Conservation (phyloP, 805 yeast species). For the Danielia reshetovae region DNA sequence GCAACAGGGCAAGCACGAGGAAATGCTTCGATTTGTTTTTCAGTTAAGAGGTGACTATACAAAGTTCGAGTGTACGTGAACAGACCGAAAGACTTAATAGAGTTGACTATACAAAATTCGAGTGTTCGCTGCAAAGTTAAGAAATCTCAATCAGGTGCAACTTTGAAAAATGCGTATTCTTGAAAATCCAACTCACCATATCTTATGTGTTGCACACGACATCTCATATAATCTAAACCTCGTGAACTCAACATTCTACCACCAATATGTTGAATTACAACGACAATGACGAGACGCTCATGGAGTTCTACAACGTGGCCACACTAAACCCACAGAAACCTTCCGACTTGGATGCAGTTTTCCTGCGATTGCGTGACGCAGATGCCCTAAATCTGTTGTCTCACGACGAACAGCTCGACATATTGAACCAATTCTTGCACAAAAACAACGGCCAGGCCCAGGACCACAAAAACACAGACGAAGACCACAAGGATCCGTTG, state of each 20-base stretch:
- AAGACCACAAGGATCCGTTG: conserved; percentile 33
- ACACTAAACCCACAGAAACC: conserved; percentile 23
- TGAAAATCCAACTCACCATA: too few species aligned
- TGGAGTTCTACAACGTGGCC: conserved; percentile 27
- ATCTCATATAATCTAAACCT: too few species aligned
- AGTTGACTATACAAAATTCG: too few species aligned
- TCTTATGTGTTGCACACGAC: neutral
- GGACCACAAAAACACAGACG: conserved; percentile 12
- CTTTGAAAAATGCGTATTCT: too few species aligned
- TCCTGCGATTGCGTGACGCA: conserved; percentile 7
- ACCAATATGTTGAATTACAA: conserved; percentile 28
- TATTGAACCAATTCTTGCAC: conserved; percentile 25
- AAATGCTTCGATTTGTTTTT: too few species aligned
- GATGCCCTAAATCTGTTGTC: conserved; percentile 19
- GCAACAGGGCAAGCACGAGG: too few species aligned
- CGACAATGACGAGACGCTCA: conserved; percentile 24
- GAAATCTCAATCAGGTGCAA: too few species aligned
- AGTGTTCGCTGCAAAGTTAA: too few species aligned
- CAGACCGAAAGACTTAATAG: too few species aligned
- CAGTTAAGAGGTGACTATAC: too few species aligned
- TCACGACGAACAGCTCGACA: conserved; percentile 28
- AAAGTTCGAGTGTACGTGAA: too few species aligned
- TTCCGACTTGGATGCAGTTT: conserved; percentile 11
- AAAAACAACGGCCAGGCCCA: conserved; percentile 7
- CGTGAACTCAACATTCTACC: neutral